These are phyloP conservation scores for Lineolata rhizophorae DNA, from an alignment of 495 filamentous ascomycete genomes.

Conservation along the genomic window DNA sequence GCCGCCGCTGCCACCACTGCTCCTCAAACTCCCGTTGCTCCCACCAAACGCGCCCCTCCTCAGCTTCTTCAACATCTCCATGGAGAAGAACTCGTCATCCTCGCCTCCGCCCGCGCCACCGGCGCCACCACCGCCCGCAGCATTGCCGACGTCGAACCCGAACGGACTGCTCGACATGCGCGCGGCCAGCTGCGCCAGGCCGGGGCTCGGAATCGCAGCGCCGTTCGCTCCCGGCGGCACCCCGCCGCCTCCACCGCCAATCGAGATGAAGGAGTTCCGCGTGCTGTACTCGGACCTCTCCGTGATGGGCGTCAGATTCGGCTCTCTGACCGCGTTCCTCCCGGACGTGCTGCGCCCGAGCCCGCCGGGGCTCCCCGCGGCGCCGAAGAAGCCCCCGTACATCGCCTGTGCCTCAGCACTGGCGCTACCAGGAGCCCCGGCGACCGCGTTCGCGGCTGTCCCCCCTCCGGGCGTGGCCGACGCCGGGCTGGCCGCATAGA, in stretches of 20 bases:
- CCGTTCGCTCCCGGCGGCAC: slow-evolving; percentile 9
- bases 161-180: slow-evolving; percentile 35
- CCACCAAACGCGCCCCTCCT: slow-evolving; percentile 61
- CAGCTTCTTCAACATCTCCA: slow-evolving; percentile 49
- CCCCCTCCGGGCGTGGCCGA: slow-evolving; percentile 18
- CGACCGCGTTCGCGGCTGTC: slow-evolving; percentile 9
- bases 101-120: neutral
- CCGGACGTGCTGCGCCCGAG: slow-evolving; percentile 46
- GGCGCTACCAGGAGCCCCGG: slow-evolving; percentile 5
- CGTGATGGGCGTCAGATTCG: slow-evolving; percentile 87
- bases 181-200: slow-evolving; percentile 52
- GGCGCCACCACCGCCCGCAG: neutral
- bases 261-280: slow-evolving; percentile 64
- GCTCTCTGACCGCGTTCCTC: slow-evolving; percentile 46
- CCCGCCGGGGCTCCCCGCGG: slow-evolving; percentile 35
- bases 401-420: slow-evolving; percentile 34
- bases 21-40: slow-evolving; percentile 49
- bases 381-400: slow-evolving; percentile 80
- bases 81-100: slow-evolving; percentile 43
- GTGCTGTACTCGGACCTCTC: slow-evolving; percentile 92
- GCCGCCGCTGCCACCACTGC: slow-evolving; percentile 30
- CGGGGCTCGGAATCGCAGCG: slow-evolving; percentile 29
- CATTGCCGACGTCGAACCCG: slow-evolving; percentile 26
- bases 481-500: slow-evolving; percentile 47
- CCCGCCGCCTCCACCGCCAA: neutral